These are phyloP conservation scores for Amphicarpaea edgeworthii DNA, from an alignment of 306 rosid species.

Conservation along the genomic window DNA sequence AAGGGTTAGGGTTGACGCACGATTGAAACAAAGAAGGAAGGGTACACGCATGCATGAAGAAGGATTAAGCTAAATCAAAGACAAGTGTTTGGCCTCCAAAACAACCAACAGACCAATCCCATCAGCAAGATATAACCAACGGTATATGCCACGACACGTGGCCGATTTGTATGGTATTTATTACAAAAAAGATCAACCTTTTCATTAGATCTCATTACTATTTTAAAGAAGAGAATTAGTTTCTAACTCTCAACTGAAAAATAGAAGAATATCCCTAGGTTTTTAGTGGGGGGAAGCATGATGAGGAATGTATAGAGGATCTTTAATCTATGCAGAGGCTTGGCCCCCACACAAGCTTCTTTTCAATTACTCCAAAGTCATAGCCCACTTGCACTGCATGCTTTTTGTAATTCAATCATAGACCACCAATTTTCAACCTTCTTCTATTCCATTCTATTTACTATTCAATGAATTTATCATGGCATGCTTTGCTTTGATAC, in stretches of 20 bases:
- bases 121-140: slow-evolving; percentile 56
- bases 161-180: no score
- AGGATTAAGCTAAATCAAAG: background rate
- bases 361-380: slow-evolving; percentile 45
- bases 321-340: slow-evolving; percentile 42
- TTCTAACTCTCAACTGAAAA: background rate
- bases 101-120: slow-evolving; percentile 64
- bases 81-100: slow-evolving; percentile 61
- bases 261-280: slow-evolving; percentile 47
- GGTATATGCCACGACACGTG: slow-evolving; percentile 71
- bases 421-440: slow-evolving; percentile 50
- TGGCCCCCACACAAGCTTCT: slow-evolving; percentile 54
- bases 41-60: slow-evolving; percentile 52
- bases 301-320: slow-evolving; percentile 61
- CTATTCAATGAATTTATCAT: slow-evolving; percentile 64
- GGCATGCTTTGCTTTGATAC: slow-evolving; percentile 71
- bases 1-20: slow-evolving; percentile 43
- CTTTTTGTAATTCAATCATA: slow-evolving; percentile 59
- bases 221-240: background rate
- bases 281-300: slow-evolving; percentile 74
- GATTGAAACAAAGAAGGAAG: slow-evolving; percentile 45
- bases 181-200: background rate
- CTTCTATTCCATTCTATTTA: slow-evolving; percentile 29
- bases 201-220: background rate
- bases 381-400: slow-evolving; percentile 60